Conservation (phyloP, 1,284 basidiomycete species). For the Moesziomyces sp. region DNA sequence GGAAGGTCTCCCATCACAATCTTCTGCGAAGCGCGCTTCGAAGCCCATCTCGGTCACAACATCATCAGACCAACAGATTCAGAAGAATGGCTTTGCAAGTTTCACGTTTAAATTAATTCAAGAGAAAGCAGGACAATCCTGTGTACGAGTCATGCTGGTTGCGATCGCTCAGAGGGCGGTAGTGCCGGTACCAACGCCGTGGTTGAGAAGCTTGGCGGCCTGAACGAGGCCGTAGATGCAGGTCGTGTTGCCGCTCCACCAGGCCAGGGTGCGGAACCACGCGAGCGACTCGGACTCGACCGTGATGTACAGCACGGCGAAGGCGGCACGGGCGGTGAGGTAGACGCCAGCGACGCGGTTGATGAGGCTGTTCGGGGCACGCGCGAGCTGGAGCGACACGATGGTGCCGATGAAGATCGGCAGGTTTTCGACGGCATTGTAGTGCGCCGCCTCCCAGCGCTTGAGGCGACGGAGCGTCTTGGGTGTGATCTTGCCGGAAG, state of each 20-base stretch:
- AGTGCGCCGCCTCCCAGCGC: constrained; percentile 52
- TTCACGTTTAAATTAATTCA: no score
- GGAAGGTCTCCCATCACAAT: no score
- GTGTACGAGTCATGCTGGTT: neutral
- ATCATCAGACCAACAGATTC: no score
- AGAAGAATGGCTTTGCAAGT: no score
- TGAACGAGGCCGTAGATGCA: constrained; percentile 41
- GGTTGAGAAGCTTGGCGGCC: constrained; percentile 46
- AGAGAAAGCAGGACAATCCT: no score
- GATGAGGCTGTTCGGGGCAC: constrained; percentile 39
- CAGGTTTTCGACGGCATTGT: constrained; percentile 47
- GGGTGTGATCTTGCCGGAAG: constrained; percentile 43
- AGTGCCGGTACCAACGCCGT: constrained; percentile 29
- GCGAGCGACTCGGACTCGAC: constrained; percentile 16
- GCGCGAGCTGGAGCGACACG: constrained; percentile 45
- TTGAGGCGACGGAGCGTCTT: constrained; percentile 38
- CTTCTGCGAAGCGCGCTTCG: no score
- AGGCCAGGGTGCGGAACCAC: constrained; percentile 29
- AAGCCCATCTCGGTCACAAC: no score
- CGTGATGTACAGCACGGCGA: constrained; percentile 35
- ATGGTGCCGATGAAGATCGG: constrained; percentile 46
- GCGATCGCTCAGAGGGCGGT: constrained; percentile 23
- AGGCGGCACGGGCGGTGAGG: constrained; percentile 34
- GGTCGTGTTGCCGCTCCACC: constrained; percentile 47
- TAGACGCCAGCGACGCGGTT: constrained; percentile 45